phyloP scores from a whole-genome alignment of 257 asterid genomes.

The Scutellaria galericulata region DNA sequence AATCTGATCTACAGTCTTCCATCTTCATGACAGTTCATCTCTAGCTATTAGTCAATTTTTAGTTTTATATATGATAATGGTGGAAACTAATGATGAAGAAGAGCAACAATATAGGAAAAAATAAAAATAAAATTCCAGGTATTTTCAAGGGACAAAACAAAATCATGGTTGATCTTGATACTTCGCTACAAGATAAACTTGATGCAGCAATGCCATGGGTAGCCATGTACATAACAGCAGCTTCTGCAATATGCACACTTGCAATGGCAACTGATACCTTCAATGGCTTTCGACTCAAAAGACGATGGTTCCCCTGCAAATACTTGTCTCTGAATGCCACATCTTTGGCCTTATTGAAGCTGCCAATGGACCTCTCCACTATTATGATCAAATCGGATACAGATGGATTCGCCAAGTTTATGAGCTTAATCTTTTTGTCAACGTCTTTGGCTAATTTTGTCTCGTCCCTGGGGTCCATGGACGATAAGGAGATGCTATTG shows the following conservation, averaged over 20 bases:
- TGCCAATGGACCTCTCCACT: conserved; percentile 37
- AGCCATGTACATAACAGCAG: conserved; percentile 19
- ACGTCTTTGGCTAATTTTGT: neutral
- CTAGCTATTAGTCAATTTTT: too few relatives aligned
- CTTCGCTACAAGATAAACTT: neutral
- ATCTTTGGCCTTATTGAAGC: conserved; percentile 39
- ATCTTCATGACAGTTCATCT: too few relatives aligned
- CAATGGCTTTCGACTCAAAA: conserved; percentile 13
- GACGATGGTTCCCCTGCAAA: conserved; percentile 45
- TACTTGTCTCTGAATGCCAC: conserved; percentile 39
- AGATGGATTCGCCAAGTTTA: neutral
- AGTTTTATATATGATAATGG: too few relatives aligned
- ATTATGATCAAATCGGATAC: neutral
- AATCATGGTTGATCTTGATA: neutral
- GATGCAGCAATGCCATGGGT: conserved; percentile 37
- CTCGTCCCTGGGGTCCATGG: conserved; percentile 20
- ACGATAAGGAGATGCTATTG: neutral
- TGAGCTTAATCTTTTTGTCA: conserved; percentile 4
- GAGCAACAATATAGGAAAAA: too few relatives aligned
- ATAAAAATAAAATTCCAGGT: too few relatives aligned
- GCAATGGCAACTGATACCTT: conserved; percentile 34
- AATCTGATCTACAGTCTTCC: too few relatives aligned
- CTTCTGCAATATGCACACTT: conserved; percentile 19
- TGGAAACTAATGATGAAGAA: too few relatives aligned
- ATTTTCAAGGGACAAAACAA: neutral